Base-by-base conservation (phyloP, 768 basidiomycete species). In the Podaxis carcinomalis region DNA sequence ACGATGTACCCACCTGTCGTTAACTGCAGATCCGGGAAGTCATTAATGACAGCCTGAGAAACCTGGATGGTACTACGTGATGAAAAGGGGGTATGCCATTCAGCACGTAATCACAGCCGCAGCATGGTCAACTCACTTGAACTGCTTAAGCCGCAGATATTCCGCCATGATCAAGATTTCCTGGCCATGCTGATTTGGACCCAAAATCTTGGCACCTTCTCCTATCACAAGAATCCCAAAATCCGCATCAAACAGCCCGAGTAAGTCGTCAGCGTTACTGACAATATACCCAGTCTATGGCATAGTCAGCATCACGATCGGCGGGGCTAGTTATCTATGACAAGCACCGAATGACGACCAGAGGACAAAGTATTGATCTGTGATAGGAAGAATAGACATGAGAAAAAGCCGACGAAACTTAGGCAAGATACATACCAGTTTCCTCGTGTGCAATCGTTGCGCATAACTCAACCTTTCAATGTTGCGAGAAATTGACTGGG, bases 391-490 rank as follows among this genome's bases (percentile, higher is more conserved):
- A 35, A 56, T 60, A 54, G 19, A 49, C 49, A 32, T 37, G 55
- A 56, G 35, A 46, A 52, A 32, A 36, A 39, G 19, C 35, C 11
- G 19, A 36, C 14, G 28, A 36, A 21, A 46, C 7, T 7, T n/a
- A 40, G 16, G 13, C 27, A 7, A 32, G 44, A 36, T 23, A 76
- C 81, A 54, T 69, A 92, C 90, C 67, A 93, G 75, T 74, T 93
- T 92, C 57, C 90, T 77, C 0, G 88, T 89, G 60, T 88, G 85
- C 40, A 93, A 72, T 2, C 90, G 77, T 62, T 87, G 84, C 1
- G 90, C 88, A 70, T 91, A 92, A 68, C 85, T 87, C 64, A 93
- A 70, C 10, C 91, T 78, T 69, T 93, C 92, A 54, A 93, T 84
- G 67, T 92, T 91, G 53, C 86, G 80, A 35, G 88, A 90, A 62